Evolutionary conservation across 768 basidiomycete genomes (phyloP).

Genomic region (Pleurotus sapidus): DNA sequence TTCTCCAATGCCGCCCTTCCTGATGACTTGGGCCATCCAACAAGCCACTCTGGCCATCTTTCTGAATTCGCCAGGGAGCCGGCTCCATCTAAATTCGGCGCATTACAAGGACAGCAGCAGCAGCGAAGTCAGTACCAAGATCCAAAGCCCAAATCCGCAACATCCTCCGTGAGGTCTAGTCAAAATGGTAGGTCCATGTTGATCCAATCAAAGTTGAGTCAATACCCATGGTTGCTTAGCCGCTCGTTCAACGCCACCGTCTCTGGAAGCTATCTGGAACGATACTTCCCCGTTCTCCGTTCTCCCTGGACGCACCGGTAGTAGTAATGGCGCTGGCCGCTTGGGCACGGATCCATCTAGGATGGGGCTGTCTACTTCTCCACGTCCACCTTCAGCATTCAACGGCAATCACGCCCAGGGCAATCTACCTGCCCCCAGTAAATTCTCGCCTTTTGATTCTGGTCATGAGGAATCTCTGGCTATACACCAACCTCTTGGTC

Average conservation of each 20-base stretch:
- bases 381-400: constrained; percentile 8
- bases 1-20: constrained; percentile 53
- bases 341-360: constrained; percentile 31
- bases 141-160: constrained; percentile 11
- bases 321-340: constrained; percentile 27
- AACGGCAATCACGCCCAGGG: neutral
- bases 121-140: constrained; percentile 5
- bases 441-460: constrained; percentile 38
- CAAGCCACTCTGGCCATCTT: constrained; percentile 16
- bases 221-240: constrained; percentile 19
- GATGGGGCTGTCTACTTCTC: constrained; percentile 25
- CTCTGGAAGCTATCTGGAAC: constrained; percentile 78
- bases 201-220: constrained; percentile 3
- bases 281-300: constrained; percentile 76
- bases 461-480: constrained; percentile 16
- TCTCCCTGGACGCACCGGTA: constrained; percentile 54
- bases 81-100: constrained; percentile 15
- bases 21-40: constrained; percentile 21
- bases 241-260: constrained; percentile 40
- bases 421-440: constrained; percentile 1
- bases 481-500: constrained; percentile 30
- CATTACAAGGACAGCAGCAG: constrained; percentile 8
- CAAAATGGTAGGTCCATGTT: constrained; percentile 21
- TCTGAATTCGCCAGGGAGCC: constrained; percentile 15
- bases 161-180: constrained; percentile 16